Evolutionary conservation across 2,329 filamentous ascomycete genomes (phyloP).

Genomic region (Ophiostoma angusticollis): DNA sequence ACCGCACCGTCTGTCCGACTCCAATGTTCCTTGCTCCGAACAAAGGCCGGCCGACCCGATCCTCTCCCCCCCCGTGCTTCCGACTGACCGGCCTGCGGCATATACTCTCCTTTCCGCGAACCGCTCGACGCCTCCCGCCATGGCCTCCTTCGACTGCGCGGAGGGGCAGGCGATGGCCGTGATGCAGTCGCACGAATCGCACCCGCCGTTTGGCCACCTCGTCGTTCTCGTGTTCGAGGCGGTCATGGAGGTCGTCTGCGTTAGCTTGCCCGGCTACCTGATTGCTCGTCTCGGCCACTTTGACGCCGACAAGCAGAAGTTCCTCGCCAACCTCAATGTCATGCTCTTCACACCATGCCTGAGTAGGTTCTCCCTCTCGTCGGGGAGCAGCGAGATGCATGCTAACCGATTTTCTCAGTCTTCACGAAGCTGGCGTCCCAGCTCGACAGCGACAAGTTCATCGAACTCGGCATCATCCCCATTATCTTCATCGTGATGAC

Average conservation of each 20-base stretch:
- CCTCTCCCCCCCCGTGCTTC: too few species aligned
- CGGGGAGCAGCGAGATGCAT: background rate
- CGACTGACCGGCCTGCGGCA: too few species aligned
- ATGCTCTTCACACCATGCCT: slow-evolving; percentile 94
- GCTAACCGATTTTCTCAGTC: slow-evolving; percentile 39
- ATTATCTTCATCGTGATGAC: slow-evolving; percentile 86
- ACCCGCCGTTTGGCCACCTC: slow-evolving; percentile 57
- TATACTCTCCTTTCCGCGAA: too few species aligned
- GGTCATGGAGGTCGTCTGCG: slow-evolving; percentile 87
- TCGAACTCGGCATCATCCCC: slow-evolving; percentile 88
- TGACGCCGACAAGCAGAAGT: slow-evolving; percentile 90
- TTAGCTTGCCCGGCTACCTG: slow-evolving; percentile 87
- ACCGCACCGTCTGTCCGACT: too few species aligned
- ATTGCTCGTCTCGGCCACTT: slow-evolving; percentile 85
- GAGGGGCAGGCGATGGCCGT: slow-evolving; percentile 23
- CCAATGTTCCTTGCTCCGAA: too few species aligned
- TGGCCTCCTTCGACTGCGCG: slow-evolving; percentile 5
- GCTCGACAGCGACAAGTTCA: slow-evolving; percentile 78
- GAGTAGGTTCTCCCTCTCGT: slow-evolving; percentile 42
- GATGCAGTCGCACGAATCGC: slow-evolving; percentile 34
- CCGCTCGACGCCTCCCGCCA: background rate
- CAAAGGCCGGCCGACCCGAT: too few species aligned
- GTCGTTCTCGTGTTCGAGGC: slow-evolving; percentile 84
- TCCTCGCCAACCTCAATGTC: slow-evolving; percentile 91
- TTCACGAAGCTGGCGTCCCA: slow-evolving; percentile 96